Evolutionary conservation across 2,329 filamentous ascomycete genomes (phyloP).

Genomic region (Arthrocladium fulminans): DNA sequence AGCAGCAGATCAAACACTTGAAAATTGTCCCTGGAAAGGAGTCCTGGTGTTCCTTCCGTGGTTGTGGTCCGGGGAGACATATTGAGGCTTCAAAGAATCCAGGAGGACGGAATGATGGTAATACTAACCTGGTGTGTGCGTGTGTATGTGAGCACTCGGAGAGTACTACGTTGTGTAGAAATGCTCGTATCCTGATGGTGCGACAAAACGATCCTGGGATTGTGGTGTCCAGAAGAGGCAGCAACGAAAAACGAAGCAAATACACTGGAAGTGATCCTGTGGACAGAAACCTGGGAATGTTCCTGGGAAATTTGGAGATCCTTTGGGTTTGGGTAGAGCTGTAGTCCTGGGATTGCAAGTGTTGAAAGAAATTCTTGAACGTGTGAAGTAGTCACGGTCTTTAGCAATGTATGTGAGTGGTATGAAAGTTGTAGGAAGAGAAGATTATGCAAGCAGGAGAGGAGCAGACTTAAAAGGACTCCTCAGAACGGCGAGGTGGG

Average conservation of each 20-base stretch:
- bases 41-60: neutral
- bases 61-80: neutral
- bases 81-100: neutral
- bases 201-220: neutral
- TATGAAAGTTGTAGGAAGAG: neutral
- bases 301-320: neutral
- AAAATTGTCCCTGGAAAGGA: neutral
- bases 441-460: neutral
- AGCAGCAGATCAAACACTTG: neutral
- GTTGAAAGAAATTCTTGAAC: neutral
- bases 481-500: neutral
- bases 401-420: constrained; percentile 7
- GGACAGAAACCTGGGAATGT: constrained; percentile 4
- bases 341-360: constrained; percentile 1
- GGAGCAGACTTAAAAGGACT: constrained; percentile 4
- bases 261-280: constrained; percentile 3
- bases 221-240: neutral
- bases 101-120: neutral
- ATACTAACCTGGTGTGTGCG: constrained; percentile 7
- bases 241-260: constrained; percentile 5
- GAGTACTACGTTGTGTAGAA: neutral
- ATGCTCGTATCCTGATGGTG: neutral
- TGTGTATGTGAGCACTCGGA: constrained; percentile 3
- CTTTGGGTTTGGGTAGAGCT: constrained; percentile 1
- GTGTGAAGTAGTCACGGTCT: constrained; percentile 7